Conservation (phyloP, 306 rosid genomes). For the Fragaria ananassa region DNA sequence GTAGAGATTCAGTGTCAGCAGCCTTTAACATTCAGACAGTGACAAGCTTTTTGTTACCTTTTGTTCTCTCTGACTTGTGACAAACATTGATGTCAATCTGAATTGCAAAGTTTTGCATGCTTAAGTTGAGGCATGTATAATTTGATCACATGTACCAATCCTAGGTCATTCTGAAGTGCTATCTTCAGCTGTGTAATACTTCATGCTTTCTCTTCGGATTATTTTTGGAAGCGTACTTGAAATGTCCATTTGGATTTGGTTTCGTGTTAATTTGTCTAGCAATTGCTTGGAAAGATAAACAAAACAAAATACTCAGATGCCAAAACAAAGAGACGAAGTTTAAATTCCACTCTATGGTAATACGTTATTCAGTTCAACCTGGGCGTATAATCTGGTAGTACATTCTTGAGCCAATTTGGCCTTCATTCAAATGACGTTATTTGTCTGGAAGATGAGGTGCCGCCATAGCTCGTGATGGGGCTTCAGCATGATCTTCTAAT, state of each 20-base stretch:
- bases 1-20: slow-evolving; percentile 13
- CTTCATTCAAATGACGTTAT: not conserved
- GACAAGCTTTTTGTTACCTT: slow-evolving; percentile 23
- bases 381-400: not conserved
- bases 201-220: not conserved
- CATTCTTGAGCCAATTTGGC: not conserved
- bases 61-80: slow-evolving; percentile 23
- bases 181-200: not conserved
- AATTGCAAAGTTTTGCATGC: not conserved
- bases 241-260: not conserved
- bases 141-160: not conserved
- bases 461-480: not conserved
- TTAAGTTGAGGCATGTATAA: not conserved
- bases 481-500: slow-evolving; percentile 5
- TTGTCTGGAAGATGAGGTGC: not conserved
- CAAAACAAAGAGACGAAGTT: not conserved
- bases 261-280: not conserved
- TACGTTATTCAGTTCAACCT: not conserved
- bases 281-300: not conserved
- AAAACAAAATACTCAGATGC: not conserved
- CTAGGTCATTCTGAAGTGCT: not conserved
- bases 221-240: not conserved
- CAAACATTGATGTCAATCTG: not conserved
- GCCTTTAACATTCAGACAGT: slow-evolving; percentile 27
- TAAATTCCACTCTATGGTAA: not conserved